A percentile compares a stretch with the other conserved stretches of the same genome.
Evolutionary conservation across 2,329 filamentous ascomycete species (phyloP).

Genomic region (Atkinsonella hypoxylon): DNA sequence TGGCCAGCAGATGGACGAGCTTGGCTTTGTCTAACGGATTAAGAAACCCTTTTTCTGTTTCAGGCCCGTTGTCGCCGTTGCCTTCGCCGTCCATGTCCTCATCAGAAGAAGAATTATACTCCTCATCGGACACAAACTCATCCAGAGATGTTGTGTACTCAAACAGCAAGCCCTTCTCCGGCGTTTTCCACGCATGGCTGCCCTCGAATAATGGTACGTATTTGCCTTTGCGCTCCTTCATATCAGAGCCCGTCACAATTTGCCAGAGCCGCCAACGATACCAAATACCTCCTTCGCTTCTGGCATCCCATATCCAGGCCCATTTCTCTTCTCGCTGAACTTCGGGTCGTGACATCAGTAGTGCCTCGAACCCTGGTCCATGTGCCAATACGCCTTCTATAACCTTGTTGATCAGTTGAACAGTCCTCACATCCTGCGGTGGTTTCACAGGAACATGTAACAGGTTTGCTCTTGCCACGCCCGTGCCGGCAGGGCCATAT

Average conservation of each 20-base stretch:
- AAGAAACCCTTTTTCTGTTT: constrained; percentile 51
- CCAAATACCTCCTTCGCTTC: constrained; percentile 69
- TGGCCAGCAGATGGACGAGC: constrained; percentile 70
- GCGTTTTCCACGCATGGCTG: constrained; percentile 64
- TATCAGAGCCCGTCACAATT: constrained; percentile 55
- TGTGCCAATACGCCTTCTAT: constrained; percentile 69
- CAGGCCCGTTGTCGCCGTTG: constrained; percentile 32
- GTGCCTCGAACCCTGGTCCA: constrained; percentile 78
- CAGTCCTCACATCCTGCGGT: constrained; percentile 64
- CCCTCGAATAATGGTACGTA: constrained; percentile 63
- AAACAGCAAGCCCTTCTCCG: constrained; percentile 58
- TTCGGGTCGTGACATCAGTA: constrained; percentile 76
- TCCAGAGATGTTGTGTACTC: constrained; percentile 68
- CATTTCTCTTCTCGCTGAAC: constrained; percentile 82
- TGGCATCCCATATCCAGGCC: constrained; percentile 86
- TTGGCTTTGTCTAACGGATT: constrained; percentile 77
- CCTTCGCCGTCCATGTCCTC: constrained; percentile 56
- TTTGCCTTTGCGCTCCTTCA: constrained; percentile 33
- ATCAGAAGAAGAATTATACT: constrained; percentile 80
- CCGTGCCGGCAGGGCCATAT: constrained; percentile 37
- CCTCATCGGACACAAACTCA: constrained; percentile 71
- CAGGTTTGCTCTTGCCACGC: constrained; percentile 33
- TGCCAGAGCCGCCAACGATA: constrained; percentile 91
- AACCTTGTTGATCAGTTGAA: constrained; percentile 79
- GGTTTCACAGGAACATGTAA: constrained; percentile 61